Evolutionary conservation across 108 stramenopile species (phyloP), one percentile per base, ranked within the genome.

Genomic region (Chaetoceros muelleri): DNA sequence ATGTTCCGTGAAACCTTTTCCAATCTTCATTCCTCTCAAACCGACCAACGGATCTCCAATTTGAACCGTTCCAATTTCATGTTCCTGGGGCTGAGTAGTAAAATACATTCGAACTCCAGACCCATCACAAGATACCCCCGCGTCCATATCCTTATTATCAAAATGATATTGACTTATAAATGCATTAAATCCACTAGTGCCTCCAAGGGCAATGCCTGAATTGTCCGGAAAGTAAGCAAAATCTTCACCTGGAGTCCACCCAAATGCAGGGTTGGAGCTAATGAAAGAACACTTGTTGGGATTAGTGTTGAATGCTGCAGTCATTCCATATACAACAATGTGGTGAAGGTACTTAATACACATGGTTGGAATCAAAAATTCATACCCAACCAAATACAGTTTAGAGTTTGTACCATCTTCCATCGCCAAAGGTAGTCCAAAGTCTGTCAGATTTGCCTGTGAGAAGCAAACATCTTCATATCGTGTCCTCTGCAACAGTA

Each of bases 171-270:
- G 58, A 24, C 66, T 24, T 5, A 22, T 30, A 31, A 71, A 73
- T 1, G 57, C 20, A 25, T 69, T 55, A 50, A 68, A 76, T 2
- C 67, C 61, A 18, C 49, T 60, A 16, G 25, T 50, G 10, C 67
- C 62, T 47, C 66, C 64, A 40, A 79, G 46, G 17, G 62, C 56
- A 10, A 64, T 28, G 30, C 81, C 81, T n/a, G 73, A 58, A 54
- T 74, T 53, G 13, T 56, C 54, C 0, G 81, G 78, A 0, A 79
- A 54, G 13, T 27, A 58, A 19, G 66, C 21, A 0, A 62, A 58
- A 25, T 20, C 28, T 2, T 69, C 66, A 10, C 81, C 81, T 23
- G 74, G 75, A 27, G 81, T 66, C 81, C 76, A 82, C 5, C 18
- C 70, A 49, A 68, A 74, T 19, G 61, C 49, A 25, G 59, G 26